Evolutionary conservation across 1,284 basidiomycete genomes (phyloP).

Genomic region (Cryptococcus deneoformans): DNA sequence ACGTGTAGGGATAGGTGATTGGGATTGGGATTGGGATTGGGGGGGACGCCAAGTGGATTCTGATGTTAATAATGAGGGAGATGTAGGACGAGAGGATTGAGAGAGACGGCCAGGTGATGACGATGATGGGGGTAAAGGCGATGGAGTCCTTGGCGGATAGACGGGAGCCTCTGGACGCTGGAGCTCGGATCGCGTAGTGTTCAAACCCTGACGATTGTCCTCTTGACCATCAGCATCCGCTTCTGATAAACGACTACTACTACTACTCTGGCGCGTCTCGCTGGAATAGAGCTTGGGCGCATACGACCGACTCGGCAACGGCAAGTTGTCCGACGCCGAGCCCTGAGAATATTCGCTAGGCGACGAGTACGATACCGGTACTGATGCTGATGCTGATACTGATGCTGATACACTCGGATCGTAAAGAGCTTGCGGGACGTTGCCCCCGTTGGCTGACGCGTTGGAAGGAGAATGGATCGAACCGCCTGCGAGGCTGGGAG

Average conservation of each 20-base stretch:
- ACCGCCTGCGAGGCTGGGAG: neutral
- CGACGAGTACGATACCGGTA: constrained; percentile 11
- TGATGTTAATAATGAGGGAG: constrained; percentile 6
- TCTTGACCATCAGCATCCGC: neutral
- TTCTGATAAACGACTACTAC: neutral
- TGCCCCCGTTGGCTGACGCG: neutral
- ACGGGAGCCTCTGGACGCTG: neutral
- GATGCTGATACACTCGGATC: neutral
- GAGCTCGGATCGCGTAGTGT: neutral
- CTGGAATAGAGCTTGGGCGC: constrained; percentile 6
- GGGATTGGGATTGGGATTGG: constrained; percentile 3
- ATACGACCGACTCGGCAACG: constrained; percentile 31
- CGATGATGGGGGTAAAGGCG: neutral
- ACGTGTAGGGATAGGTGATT: constrained; percentile 8
- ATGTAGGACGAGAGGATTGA: constrained; percentile 5
- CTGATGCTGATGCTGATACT: too few species aligned
- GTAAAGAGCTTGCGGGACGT: neutral
- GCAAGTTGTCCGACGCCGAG: constrained; percentile 16
- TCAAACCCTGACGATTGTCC: neutral
- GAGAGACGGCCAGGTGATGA: constrained; percentile 10
- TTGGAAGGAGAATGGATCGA: neutral
- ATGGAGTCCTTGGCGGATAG: neutral
- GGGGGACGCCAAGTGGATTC: neutral
- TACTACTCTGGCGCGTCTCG: constrained; percentile 10
- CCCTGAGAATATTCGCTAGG: constrained; percentile 32